phyloP scores from a whole-genome alignment of 148 eudicot species.

The Polygonum maritimum region DNA sequence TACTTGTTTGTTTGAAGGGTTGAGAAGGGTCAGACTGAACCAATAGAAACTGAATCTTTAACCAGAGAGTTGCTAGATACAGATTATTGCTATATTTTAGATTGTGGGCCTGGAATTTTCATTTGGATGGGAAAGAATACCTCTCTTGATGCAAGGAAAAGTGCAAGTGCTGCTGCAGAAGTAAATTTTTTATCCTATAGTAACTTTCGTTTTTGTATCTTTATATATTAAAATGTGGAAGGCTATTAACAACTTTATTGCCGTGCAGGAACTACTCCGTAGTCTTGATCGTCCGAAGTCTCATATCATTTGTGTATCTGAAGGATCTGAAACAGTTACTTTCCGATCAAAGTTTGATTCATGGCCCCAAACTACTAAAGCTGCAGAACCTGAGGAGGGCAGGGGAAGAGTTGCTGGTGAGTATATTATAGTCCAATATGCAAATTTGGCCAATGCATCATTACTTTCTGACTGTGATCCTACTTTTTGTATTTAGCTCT shows the following conservation, averaged over 20 bases:
- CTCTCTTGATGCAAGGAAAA: slow-evolving; percentile 63
- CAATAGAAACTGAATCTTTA: slow-evolving; percentile 47
- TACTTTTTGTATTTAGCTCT: slow-evolving; percentile 50
- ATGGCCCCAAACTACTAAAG: slow-evolving; percentile 66
- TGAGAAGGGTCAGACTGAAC: slow-evolving; percentile 61
- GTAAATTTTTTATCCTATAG: slow-evolving; percentile 22
- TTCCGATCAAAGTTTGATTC: slow-evolving; percentile 60
- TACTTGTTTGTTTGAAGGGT: slow-evolving; percentile 35
- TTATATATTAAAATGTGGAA: background rate
- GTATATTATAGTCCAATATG: slow-evolving; percentile 15
- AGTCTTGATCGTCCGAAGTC: slow-evolving; percentile 54
- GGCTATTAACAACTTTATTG: background rate
- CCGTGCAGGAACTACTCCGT: slow-evolving; percentile 57
- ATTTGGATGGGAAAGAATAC: slow-evolving; percentile 92
- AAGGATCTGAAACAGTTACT: slow-evolving; percentile 73
- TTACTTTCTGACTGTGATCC: background rate
- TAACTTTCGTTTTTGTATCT: background rate
- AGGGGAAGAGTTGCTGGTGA: slow-evolving; percentile 95
- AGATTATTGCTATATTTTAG: slow-evolving; percentile 66
- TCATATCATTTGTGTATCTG: slow-evolving; percentile 68
- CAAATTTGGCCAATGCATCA: background rate
- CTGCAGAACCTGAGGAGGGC: slow-evolving; percentile 75
- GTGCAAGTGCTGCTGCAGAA: slow-evolving; percentile 70
- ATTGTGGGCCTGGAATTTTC: slow-evolving; percentile 68
- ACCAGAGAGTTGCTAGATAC: slow-evolving; percentile 65